Base-by-base conservation (phyloP, 2,329 filamentous ascomycete species). In the Rhynchosporium agropyri region DNA sequence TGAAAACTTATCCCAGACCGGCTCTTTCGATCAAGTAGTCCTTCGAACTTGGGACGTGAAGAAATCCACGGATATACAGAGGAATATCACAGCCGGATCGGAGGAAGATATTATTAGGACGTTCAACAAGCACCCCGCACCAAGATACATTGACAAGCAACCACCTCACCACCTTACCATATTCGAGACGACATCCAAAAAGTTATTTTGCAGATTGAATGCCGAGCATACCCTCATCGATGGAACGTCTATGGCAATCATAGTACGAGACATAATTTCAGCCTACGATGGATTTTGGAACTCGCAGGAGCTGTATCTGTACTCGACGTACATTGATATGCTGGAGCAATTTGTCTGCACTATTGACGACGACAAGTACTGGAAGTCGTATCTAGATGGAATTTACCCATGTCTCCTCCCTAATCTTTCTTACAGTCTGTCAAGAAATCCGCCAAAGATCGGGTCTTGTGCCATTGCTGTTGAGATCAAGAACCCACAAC, bases 101-200 rank as follows among this genome's bases (percentile, higher is more conserved):
- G 42, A 45, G 20, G 26, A 56, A 8, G 38, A 15, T 8, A 31
- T 56, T 7, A 26, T 56, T 20, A 38, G 45, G 9, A 33, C 31
- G 28, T 56, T 56, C 53, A 56, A 45, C 15, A 20, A 43, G 8
- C 40, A 20, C 7, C 26, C 9, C 3, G 38, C 53, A 40, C 53
- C 15, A 10, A 26, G 38, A n/a, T 56, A 56, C 28, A 33, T 28
- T 15, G 29, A 53, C 9, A 13, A 40, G 10, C 38, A 61, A n/a
- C 77, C 79, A 4, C 76, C 79, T 36, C 80, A 83, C 69, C 75
- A 76, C 3, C 75, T 82, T 49, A 78, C 75, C 1, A 75, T 82
- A 38, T 79, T 78, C 60, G 74, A 77, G 60, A 80, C 78, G 1
- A 69, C 71, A 2, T 65, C 69, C 1, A 72, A 72, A 13, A 75